These are phyloP conservation scores for Beauveria sp. DNA, from an alignment of 2,329 filamentous ascomycete genomes.

Conservation along the genomic window DNA sequence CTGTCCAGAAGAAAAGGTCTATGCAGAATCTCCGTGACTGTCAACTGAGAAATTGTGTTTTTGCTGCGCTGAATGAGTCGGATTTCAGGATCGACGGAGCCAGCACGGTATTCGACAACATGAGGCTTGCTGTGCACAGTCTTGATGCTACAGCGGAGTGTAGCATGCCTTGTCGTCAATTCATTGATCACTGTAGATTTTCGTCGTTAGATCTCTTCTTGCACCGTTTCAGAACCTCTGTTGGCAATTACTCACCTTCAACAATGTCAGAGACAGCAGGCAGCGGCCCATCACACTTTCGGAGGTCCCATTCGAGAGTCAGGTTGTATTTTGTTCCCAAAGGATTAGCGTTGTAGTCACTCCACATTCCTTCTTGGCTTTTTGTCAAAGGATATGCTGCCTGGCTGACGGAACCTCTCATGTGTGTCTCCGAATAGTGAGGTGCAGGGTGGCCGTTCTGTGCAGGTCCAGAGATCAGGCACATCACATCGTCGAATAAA, in stretches of 20 bases:
- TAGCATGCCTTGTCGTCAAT: conserved; percentile 7
- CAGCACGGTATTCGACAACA: conserved; percentile 3
- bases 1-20: conserved; percentile 1
- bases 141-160: conserved; percentile 7
- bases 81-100: conserved; percentile 8
- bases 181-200: neutral
- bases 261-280: neutral
- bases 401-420: neutral
- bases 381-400: conserved; percentile 10
- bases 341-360: conserved; percentile 7
- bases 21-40: conserved; percentile 5
- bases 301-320: conserved; percentile 11
- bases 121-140: conserved; percentile 1
- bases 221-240: neutral
- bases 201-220: neutral
- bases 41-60: neutral
- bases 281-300: neutral
- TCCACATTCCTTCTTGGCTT: conserved; percentile 13
- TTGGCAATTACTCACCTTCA: neutral
- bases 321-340: conserved; percentile 13
- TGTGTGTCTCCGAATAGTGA: neutral
- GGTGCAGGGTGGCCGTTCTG: neutral
- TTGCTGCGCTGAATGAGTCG: conserved; percentile 8
- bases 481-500: neutral
- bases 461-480: neutral